A percentile compares a stretch with the other conserved stretches of the same genome.
These are phyloP conservation scores for Lasiosphaeria miniovina DNA, from an alignment of 495 filamentous ascomycete species.

Conservation along the genomic window DNA sequence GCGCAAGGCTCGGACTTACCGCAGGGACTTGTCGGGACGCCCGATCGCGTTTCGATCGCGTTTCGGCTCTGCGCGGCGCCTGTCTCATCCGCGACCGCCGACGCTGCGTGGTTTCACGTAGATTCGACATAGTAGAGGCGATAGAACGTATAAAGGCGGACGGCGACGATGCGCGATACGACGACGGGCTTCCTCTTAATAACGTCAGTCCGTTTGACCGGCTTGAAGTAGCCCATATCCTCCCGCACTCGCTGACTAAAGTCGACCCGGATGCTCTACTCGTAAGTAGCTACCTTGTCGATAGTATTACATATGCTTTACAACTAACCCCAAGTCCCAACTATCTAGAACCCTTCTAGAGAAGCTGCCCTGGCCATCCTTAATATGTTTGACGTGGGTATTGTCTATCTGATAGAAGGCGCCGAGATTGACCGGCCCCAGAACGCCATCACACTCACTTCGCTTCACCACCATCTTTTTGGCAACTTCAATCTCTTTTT, in stretches of 20 bases:
- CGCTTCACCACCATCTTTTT: conserved; percentile 10
- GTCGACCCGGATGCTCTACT: no score
- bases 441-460: conserved; percentile 18
- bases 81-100: background rate
- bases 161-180: background rate
- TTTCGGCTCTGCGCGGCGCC: background rate
- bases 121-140: background rate
- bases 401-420: conserved; percentile 17
- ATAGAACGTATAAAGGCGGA: background rate
- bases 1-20: background rate
- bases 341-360: background rate
- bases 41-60: background rate
- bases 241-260: background rate
- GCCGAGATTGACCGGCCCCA: conserved; percentile 19
- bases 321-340: no score
- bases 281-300: no score
- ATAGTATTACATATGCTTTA: no score
- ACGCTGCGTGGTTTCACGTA: background rate
- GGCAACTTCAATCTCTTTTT: conserved; percentile 20
- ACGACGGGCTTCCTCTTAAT: background rate
- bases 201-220: background rate
- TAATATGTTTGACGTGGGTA: conserved; percentile 19
- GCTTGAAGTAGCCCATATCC: background rate
- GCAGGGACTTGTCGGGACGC: background rate
- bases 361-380: conserved; percentile 1